Evolutionary conservation across 352 stramenopile species (phyloP), one percentile per base, ranked within the genome.

Genomic region (Globisporangium mamillatum): DNA sequence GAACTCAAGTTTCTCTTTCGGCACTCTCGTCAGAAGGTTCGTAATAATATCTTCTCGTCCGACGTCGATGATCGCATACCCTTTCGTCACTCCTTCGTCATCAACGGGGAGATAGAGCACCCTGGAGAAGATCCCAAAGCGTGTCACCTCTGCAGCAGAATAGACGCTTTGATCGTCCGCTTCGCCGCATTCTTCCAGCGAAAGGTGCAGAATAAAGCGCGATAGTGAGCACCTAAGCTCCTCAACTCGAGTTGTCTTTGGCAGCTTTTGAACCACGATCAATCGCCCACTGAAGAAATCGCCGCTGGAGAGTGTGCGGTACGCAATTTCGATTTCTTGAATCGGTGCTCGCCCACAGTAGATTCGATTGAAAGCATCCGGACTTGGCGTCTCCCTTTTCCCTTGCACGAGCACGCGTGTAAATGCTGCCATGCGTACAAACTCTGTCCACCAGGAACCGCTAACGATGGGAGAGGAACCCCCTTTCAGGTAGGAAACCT

Each of bases 91-190:
- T 9, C 84, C 82, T 32, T 78, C 56, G 12, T 63, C 57, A 63
- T 90, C 75, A 12, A 89, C 70, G 14, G 86, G 84, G 25, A 91
- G 70, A 58, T 84, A 82, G 9, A 94, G 56, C 6, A 94, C 75
- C 34, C 75, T 78, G 4, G 78, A 77, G 14, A 91, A 60, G 46
- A 92, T 86, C 10, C 86, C 86, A 64, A 88, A 84, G 1, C 84
- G 81, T 63, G 79, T 82, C 0, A 86, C 77, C 29, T 87, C 76
- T 14, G 83, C 80, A 5, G 86, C 86, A 12, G 83, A 92, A 52
- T 84, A 81, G 22, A 92, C 85, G 36, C 81, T 93, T 55, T 90
- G 81, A 61, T 93, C 86, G 46, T 93, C 86, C 3, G 82, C 82
- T 76, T 92, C 86, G 8, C 86, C 86, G 41, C 84, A 93, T 50